Evolutionary conservation across 768 basidiomycete genomes (phyloP).

Genomic region (Lanmaoa rubissima): DNA sequence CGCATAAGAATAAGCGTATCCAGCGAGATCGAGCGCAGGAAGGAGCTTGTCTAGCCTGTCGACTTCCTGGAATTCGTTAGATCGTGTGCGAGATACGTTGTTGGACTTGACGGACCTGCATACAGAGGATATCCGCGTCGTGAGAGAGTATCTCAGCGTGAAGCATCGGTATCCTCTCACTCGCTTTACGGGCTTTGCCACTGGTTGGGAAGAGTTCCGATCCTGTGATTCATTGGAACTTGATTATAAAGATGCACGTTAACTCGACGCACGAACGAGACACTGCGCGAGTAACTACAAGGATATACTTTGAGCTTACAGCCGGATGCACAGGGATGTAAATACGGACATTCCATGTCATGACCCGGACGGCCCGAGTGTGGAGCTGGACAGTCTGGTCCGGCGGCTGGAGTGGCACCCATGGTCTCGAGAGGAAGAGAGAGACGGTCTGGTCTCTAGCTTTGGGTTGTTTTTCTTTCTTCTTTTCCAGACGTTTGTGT

Average conservation of each 20-base stretch:
- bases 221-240: conserved; percentile 40
- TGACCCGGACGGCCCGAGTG: conserved; percentile 44
- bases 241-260: not conserved
- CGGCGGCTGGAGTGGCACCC: conserved; percentile 31
- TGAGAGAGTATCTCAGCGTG: conserved; percentile 70
- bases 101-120: conserved; percentile 58
- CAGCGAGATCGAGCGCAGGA: conserved; percentile 60
- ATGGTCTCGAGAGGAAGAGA: conserved; percentile 29
- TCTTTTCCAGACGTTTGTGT: conserved; percentile 46
- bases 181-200: conserved; percentile 71
- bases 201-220: conserved; percentile 83
- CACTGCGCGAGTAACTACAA: conserved; percentile 72
- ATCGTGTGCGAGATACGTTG: not conserved
- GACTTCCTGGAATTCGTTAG: conserved; percentile 62
- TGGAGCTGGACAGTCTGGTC: not conserved
- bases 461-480: conserved; percentile 23
- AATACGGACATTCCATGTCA: conserved; percentile 82
- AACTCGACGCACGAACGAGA: conserved; percentile 63
- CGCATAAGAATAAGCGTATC: conserved; percentile 64
- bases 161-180: conserved; percentile 72
- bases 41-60: conserved; percentile 74
- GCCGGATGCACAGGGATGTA: not conserved
- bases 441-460: not conserved
- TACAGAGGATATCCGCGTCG: conserved; percentile 78
- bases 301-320: not conserved